Base-by-base conservation (phyloP, 805 yeast species). In the Starmerella stigmatis region DNA sequence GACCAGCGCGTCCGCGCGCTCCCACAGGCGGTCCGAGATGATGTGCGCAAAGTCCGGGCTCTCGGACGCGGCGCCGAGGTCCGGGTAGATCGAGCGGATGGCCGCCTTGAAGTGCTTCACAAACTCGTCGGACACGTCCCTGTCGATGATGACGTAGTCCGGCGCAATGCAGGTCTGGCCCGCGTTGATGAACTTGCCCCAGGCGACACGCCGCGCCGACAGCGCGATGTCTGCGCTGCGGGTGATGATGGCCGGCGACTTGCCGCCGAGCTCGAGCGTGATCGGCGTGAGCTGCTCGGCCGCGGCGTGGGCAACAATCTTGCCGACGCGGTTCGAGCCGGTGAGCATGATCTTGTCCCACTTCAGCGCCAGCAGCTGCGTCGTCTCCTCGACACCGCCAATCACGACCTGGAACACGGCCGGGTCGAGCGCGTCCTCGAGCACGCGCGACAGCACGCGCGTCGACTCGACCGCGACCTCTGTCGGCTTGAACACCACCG, bases 81-180 rank as follows among this genome's bases (percentile, higher is more conserved):
- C 57, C 0, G 75, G 71, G 59, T 60, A 84, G 37, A 76, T 64
- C 37, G 68, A 70, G 27, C 64, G 61, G 25, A 72, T 56, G 17
- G 70, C 69, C 31, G 61, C 55, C 44, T 69, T 56, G 45, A 74
- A 58, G 6, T 63, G 67, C 1, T 54, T 54, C 7, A 76, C 63
- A 41, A 83, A 73, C 51, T 73, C 65, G 22, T 67, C 73, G 56
- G 78, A 75, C 19, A 78, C 63, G 3, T 69, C 61, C 45, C 70
- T 74, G 47, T 81, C 85, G n/a, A 78, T 81, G 36, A 85, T 57
- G 5, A 81, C 65, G 58, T 86, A 88, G 64, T 89, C 97, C 8
- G 88, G 81, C 9, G 94, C 83, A 31, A 85, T 82, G 67, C 96
- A 88, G 2, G 92, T 78, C 66, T 88, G 97, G 15, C 97, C 97